Conservation (phyloP, 2,329 filamentous ascomycete genomes). For the Cryoendolithus antarcticus region DNA sequence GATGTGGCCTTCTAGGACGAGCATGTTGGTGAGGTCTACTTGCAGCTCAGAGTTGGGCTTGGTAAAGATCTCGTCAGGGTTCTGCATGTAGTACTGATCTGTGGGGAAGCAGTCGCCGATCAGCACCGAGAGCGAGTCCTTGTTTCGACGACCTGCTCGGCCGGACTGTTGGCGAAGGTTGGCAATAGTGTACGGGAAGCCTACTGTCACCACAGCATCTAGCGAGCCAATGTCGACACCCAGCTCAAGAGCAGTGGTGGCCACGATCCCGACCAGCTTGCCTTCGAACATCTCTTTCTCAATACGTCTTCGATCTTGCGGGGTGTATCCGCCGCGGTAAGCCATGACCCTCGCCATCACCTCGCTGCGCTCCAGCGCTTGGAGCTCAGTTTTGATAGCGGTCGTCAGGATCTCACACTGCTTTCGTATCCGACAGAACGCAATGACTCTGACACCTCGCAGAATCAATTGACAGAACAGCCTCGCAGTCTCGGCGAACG, state of each 20-base stretch:
- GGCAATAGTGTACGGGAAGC: slow-evolving; percentile 90
- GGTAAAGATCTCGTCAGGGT: slow-evolving; percentile 86
- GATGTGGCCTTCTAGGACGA: slow-evolving; percentile 84
- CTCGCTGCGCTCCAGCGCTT: slow-evolving; percentile 59
- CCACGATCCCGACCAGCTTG: slow-evolving; percentile 82
- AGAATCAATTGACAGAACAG: slow-evolving; percentile 84
- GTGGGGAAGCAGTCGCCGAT: slow-evolving; percentile 82
- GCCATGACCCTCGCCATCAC: slow-evolving; percentile 77
- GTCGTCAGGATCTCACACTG: slow-evolving; percentile 76
- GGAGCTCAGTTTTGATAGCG: slow-evolving; percentile 67
- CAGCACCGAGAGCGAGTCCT: slow-evolving; percentile 80
- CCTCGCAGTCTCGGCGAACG: slow-evolving; percentile 72
- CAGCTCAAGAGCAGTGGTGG: slow-evolving; percentile 83
- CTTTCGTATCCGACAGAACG: slow-evolving; percentile 79
- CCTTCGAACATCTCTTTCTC: slow-evolving; percentile 97
- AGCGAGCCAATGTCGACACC: slow-evolving; percentile 91
- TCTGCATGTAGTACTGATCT: slow-evolving; percentile 95
- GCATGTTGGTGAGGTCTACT: slow-evolving; percentile 82
- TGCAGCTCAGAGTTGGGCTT: slow-evolving; percentile 81
- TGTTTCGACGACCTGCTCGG: slow-evolving; percentile 80
- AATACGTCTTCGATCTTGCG: slow-evolving; percentile 76
- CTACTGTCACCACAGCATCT: slow-evolving; percentile 86
- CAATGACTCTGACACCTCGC: slow-evolving; percentile 79
- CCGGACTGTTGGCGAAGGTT: slow-evolving; percentile 93
- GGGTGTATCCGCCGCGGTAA: slow-evolving; percentile 88